Base-by-base conservation (phyloP, 768 basidiomycete genomes). In the Glaciozyma antarctica region DNA sequence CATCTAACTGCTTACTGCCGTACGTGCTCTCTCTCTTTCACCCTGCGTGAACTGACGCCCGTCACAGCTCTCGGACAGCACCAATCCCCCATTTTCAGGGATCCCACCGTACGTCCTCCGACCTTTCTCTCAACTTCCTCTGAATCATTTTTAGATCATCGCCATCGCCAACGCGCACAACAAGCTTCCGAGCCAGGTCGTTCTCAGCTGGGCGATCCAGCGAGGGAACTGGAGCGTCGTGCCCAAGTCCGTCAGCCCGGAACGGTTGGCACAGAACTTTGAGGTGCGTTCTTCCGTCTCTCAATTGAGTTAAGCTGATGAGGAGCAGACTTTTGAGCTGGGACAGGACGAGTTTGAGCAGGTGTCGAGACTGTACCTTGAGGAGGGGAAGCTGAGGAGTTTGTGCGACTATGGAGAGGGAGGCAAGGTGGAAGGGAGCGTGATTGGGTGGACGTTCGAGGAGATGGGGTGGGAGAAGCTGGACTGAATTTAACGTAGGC, bases 1-100 rank as follows among this genome's bases (percentile, higher is more conserved):
- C 84, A 87, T 65, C 76, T 92, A 64, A 82, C 82, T 32, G 81
- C 83, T 0, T 85, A 85, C 77, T 80, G 77, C 45, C 45, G 45
- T 47, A n/a, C 45, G 45, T n/a, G n/a, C 19, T 16, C 4, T 6
- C 45, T 16, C 15, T 16, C 5, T 16, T n/a, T 4, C 17, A 4
- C 45, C 6, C n/a, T 16, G 19, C n/a, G 6, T 16, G 16, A 17
- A 4, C 45, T 17, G 17, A 47, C 19, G 5, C 45, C 7, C 45
- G 5, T n/a, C 45, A 16, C 19, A 47, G 45, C 45, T 47, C 45
- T 47, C 19, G 45, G 45, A n/a, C 45, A 47, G 15, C 17, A 47
- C 45, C 19, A 47, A 17, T 47, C 45, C 17, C 45, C 45, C 45
- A 47, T 47, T 16, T n/a, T 47, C 45, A 47, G 17, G 15, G 45